Base-by-base conservation (phyloP, 306 rosid species). In the Vigna hirtella region DNA sequence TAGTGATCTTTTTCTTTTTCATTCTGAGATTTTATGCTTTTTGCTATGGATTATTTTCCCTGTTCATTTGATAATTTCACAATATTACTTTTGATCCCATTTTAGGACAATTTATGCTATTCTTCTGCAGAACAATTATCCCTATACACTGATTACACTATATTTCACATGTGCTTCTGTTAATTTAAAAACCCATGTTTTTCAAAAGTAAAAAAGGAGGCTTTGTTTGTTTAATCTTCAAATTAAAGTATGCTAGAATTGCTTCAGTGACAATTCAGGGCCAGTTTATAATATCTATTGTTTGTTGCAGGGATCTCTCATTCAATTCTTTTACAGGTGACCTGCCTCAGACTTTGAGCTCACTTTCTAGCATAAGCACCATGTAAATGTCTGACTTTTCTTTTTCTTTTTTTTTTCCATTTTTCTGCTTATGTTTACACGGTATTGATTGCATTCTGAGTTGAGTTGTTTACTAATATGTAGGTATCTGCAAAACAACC, bases 401-500 rank as follows among this genome's bases (percentile, higher is more conserved):
- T 2, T 78, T 10, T 34, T 7, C 4, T 58, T 51, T 45, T 40
- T 61, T 30, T 16, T 78, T 10, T 20, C 5, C 4, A 52, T 51
- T 45, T 40, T 18, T 56, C 58, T 79, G 10, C 17, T 32, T 36
- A 63, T 70, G 5, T 74, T 78, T 78, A 67, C 83, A 71, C 53
- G n/a, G 42, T 83, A 53, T 82, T 66, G 75, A 70, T 65, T 57
- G 43, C 71, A 71, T 79, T 75, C 26, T 63, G 38, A 71, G 73
- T 84, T 62, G 72, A 68, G 61, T 83, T 64, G 67, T 81, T 72
- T 81, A 18, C 70, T 40, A 72, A 68, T 62, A 36, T 53, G 22
- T 85, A 96, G 99, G 90, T 69, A 81, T 82, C 88, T 96, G 88
- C 93, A 96, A 78, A 90, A 90, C 88, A 96, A 96, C 84, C 98